Percentiles rank a stretch among this genome's conserved stretches.
Conservation (phyloP, 148 eudicot species). For the Polygonum maritimum region DNA sequence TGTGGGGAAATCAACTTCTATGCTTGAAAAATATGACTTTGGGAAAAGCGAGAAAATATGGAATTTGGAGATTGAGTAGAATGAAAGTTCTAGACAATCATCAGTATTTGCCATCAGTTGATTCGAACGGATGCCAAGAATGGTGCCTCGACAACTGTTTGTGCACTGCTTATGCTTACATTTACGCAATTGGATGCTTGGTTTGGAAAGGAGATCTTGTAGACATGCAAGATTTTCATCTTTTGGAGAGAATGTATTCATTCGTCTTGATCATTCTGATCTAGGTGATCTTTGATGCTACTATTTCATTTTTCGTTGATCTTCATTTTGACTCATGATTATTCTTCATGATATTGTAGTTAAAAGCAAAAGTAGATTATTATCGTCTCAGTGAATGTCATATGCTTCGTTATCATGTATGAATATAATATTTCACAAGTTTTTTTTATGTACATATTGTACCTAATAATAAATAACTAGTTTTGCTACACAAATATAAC, state of each 20-base stretch:
- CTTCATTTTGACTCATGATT: background rate
- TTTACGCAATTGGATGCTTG: background rate
- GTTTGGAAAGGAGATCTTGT: conserved; percentile 23
- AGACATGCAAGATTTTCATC: conserved; percentile 21
- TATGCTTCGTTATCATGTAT: no score
- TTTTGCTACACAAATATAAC: no score
- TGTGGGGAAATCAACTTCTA: conserved; percentile 20
- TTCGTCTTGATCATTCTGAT: conserved; percentile 31
- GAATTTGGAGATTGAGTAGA: conserved; percentile 14
- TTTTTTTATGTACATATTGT: no score
- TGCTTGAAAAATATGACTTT: conserved; percentile 16
- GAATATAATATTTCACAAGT: no score
- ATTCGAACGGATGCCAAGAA: background rate
- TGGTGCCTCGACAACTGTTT: conserved; percentile 19
- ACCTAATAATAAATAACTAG: no score
- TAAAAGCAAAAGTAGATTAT: background rate
- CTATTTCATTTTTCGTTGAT: background rate
- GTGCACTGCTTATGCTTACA: background rate
- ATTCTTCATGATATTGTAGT: background rate
- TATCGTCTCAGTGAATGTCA: background rate
- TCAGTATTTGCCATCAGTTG: background rate
- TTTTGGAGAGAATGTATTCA: conserved; percentile 20
- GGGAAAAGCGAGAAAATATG: conserved; percentile 17
- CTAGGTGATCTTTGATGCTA: conserved; percentile 16
- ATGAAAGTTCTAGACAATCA: conserved; percentile 27